These are phyloP conservation scores for Geoglossum cookeanum DNA, from an alignment of 2,329 filamentous ascomycete species.

Conservation along the genomic window DNA sequence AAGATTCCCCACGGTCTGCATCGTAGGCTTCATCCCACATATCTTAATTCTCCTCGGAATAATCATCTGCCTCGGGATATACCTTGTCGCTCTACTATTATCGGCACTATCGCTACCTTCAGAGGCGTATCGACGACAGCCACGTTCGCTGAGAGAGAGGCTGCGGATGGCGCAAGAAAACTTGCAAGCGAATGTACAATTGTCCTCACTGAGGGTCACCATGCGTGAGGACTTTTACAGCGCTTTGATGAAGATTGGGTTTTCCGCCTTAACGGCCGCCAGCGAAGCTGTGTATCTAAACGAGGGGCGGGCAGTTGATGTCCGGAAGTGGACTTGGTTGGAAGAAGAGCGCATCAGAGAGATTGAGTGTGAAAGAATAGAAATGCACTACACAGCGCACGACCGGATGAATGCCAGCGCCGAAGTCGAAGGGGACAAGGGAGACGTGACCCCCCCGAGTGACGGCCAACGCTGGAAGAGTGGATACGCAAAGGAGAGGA, in stretches of 20 bases:
- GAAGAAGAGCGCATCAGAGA: conserved; percentile 73
- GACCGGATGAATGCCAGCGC: conserved; percentile 23
- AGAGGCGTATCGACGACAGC: conserved; percentile 23
- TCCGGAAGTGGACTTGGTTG: conserved; percentile 70
- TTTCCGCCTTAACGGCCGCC: conserved; percentile 75
- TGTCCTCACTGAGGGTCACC: conserved; percentile 61
- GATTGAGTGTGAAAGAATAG: conserved; percentile 31
- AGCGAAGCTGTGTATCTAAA: conserved; percentile 93
- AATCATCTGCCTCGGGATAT: conserved; percentile 54
- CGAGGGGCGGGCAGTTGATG: conserved; percentile 57
- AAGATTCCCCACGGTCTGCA: conserved; percentile 82
- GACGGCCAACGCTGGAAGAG: conserved; percentile 20
- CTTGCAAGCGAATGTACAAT: conserved; percentile 76
- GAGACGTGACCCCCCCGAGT: neutral
- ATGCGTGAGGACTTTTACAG: conserved; percentile 94
- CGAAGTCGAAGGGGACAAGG: conserved; percentile 10
- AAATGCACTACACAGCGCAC: conserved; percentile 12
- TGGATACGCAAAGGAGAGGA: conserved; percentile 27
- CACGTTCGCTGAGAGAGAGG: conserved; percentile 35
- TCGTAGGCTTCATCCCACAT: conserved; percentile 88
- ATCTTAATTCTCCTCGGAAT: conserved; percentile 74
- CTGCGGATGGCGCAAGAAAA: conserved; percentile 60
- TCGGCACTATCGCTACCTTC: conserved; percentile 49
- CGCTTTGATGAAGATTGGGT: conserved; percentile 67
- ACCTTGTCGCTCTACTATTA: conserved; percentile 53